phyloP scores from a whole-genome alignment of 2,329 filamentous ascomycete species.

The Aspergillus viridinutans region DNA sequence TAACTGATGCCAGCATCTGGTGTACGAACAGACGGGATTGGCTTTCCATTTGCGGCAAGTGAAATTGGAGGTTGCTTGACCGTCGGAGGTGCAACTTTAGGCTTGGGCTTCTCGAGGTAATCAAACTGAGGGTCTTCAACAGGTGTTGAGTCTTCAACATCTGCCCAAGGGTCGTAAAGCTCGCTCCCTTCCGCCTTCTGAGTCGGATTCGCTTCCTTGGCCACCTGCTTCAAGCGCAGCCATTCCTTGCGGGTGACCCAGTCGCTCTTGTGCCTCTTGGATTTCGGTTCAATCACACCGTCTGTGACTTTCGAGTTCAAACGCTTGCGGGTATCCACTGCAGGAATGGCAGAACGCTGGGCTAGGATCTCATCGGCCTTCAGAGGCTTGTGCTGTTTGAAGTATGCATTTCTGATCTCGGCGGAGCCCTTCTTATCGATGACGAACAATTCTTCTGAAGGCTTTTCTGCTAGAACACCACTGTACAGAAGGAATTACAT shows the following conservation, averaged over 20 bases:
- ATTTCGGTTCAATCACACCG: constrained; percentile 61
- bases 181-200: constrained; percentile 55
- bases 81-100: constrained; percentile 69
- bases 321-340: constrained; percentile 75
- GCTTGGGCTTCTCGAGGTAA: constrained; percentile 63
- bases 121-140: constrained; percentile 52
- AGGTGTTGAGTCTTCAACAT: constrained; percentile 40
- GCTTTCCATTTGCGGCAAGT: constrained; percentile 75
- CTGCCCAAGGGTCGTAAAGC: constrained; percentile 74
- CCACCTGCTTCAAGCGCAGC: constrained; percentile 69
- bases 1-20: constrained; percentile 85
- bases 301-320: constrained; percentile 65
- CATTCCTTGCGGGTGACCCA: constrained; percentile 86
- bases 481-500: constrained; percentile 43
- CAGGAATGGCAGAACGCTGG: constrained; percentile 74
- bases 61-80: constrained; percentile 74
- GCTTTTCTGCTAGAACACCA: constrained; percentile 79
- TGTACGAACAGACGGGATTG: constrained; percentile 70
- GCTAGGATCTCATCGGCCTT: constrained; percentile 91
- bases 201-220: constrained; percentile 57
- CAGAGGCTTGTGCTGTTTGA: constrained; percentile 69
- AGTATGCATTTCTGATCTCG: constrained; percentile 60
- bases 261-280: constrained; percentile 71
- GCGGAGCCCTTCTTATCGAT: constrained; percentile 72
- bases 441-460: constrained; percentile 77